A percentile compares a stretch with the other conserved stretches of the same genome.
phyloP scores from a whole-genome alignment of 169 alveolate species.

The Perkinsus olseni region DNA sequence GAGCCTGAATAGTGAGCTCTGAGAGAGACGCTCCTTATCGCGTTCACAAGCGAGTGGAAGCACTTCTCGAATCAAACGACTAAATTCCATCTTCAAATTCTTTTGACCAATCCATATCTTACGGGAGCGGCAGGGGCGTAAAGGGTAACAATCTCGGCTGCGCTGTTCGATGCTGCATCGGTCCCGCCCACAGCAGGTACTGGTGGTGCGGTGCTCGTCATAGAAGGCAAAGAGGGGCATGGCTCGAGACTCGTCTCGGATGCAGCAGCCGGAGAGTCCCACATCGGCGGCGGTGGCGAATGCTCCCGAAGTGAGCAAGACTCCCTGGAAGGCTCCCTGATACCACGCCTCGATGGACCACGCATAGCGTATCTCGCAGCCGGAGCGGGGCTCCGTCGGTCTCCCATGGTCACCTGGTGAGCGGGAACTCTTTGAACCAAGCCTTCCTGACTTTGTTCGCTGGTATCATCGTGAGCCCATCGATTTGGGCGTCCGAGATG shows the following conservation, averaged over 20 bases:
- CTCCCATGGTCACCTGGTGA: not conserved
- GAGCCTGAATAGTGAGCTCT: not conserved
- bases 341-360: not conserved
- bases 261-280: not conserved
- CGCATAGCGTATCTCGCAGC: not conserved
- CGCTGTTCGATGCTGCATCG: too few species aligned
- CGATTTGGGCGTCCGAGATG: not conserved
- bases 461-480: not conserved
- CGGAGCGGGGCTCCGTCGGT: not conserved
- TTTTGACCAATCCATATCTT: too few species aligned
- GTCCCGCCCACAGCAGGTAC: not conserved
- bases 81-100: too few species aligned
- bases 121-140: too few species aligned
- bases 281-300: not conserved
- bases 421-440: not conserved
- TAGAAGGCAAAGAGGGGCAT: not conserved
- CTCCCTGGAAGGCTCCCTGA: not conserved
- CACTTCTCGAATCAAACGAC: too few species aligned
- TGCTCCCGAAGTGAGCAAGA: not conserved
- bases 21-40: too few species aligned
- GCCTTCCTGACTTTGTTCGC: not conserved
- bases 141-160: too few species aligned
- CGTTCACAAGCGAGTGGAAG: too few species aligned
- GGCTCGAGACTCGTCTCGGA: not conserved
- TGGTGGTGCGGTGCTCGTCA: not conserved